Evolutionary conservation across 495 filamentous ascomycete genomes (phyloP).

Genomic region (Penicillium lividum): DNA sequence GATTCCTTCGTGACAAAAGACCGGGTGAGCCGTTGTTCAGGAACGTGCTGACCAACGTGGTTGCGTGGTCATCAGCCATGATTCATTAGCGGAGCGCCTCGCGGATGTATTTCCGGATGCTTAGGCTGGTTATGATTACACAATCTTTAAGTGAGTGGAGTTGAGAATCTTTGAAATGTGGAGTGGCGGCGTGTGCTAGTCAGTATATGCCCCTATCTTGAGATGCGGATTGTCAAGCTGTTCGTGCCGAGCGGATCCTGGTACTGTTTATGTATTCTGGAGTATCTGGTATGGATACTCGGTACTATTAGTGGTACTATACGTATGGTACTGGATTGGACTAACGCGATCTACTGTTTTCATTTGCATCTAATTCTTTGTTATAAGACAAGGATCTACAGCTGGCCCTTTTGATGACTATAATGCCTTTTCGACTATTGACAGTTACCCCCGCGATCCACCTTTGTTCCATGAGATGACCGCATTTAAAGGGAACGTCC

Average conservation of each 20-base stretch:
- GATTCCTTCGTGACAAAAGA: conserved; percentile 14
- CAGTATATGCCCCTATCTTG: conserved; percentile 1
- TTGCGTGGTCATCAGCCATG: not conserved
- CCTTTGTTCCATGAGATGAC: conserved; percentile 16
- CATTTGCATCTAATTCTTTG: conserved; percentile 1
- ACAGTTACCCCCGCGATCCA: conserved; percentile 11
- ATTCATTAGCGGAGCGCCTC: conserved; percentile 12
- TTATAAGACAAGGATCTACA: not conserved
- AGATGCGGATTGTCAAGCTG: not conserved
- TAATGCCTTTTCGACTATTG: conserved; percentile 5
- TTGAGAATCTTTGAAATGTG: conserved; percentile 3
- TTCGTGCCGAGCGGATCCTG: not conserved
- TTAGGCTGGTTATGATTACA: conserved; percentile 11
- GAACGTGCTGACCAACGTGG: conserved; percentile 19
- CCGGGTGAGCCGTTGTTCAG: conserved; percentile 24
- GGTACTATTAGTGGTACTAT: not conserved
- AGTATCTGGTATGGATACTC: conserved; percentile 12
- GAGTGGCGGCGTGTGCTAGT: not conserved
- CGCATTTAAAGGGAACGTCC: conserved; percentile 9
- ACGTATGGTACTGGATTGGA: not conserved
- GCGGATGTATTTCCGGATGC: conserved; percentile 19
- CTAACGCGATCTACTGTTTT: conserved; percentile 6
- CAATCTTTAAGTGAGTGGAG: conserved; percentile 11
- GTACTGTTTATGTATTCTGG: conserved; percentile 1
- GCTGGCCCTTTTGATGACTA: not conserved